A percentile compares a stretch with the other conserved stretches of the same genome.
These are phyloP conservation scores for Spencermartinsiella ligniputridi DNA, from an alignment of 1,139 yeast genomes.

Conservation along the genomic window DNA sequence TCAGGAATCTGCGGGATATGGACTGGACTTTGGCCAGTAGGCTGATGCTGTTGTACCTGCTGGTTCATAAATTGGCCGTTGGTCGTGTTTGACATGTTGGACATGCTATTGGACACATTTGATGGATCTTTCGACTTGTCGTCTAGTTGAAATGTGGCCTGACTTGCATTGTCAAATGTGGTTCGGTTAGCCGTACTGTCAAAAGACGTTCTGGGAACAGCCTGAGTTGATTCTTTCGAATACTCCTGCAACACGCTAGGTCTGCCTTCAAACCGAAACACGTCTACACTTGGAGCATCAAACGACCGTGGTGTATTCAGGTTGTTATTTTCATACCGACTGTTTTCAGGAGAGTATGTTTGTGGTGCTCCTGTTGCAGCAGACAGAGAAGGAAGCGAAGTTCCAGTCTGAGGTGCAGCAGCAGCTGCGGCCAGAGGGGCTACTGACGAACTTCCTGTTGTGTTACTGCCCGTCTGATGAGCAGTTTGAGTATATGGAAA, in stretches of 20 bases:
- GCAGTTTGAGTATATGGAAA: background rate
- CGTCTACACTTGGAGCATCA: conserved; percentile 1
- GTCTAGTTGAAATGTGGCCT: background rate
- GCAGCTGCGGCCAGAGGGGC: conserved; percentile 3
- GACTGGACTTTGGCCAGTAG: background rate
- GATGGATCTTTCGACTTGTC: background rate
- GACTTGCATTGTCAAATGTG: background rate
- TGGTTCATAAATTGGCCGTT: background rate
- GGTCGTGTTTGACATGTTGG: no score
- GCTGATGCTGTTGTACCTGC: background rate
- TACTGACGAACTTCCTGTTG: no score
- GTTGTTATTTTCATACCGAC: conserved; percentile 1
- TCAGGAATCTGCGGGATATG: conserved; percentile 24
- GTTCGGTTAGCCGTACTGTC: background rate
- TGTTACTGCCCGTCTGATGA: no score
- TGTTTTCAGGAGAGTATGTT: background rate
- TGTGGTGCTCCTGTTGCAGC: background rate
- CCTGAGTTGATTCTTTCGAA: background rate
- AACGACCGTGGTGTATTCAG: background rate
- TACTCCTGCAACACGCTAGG: background rate
- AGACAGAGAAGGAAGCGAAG: background rate
- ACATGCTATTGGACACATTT: background rate
- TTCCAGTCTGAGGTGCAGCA: background rate
- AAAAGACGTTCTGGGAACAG: background rate
- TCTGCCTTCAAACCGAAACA: conserved; percentile 1